These are phyloP conservation scores for Podila epigama DNA, from an alignment of 192 early-diverging fungal genomes.

Conservation along the genomic window DNA sequence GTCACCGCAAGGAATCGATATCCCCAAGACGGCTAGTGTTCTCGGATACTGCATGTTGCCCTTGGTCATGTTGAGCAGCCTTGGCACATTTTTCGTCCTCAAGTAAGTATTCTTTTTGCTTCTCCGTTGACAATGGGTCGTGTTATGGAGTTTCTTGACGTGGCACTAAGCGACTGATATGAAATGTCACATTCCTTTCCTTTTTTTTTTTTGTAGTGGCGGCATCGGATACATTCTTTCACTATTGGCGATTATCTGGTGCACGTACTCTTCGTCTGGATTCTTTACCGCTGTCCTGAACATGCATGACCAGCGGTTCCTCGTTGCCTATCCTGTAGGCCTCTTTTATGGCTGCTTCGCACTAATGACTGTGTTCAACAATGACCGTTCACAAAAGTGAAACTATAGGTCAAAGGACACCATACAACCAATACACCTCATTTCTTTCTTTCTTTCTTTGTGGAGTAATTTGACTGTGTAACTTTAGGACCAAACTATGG, in stretches of 20 bases:
- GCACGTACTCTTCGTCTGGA: slow-evolving; percentile 90
- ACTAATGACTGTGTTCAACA: slow-evolving; percentile 84
- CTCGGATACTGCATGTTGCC: slow-evolving; percentile 97
- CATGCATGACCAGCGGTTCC: slow-evolving; percentile 91
- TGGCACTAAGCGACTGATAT: neutral
- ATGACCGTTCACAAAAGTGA: neutral
- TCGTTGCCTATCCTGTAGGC: slow-evolving; percentile 94
- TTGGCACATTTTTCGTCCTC: slow-evolving; percentile 73
- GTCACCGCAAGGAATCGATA: slow-evolving; percentile 88
- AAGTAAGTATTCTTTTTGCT: slow-evolving; percentile 55
- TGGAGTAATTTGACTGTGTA: too few species aligned
- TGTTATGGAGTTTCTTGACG: neutral
- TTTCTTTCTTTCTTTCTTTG: neutral
- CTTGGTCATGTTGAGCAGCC: slow-evolving; percentile 87
- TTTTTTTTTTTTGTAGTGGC: slow-evolving; percentile 47
- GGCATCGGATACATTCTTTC: slow-evolving; percentile 69
- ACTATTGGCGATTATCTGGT: slow-evolving; percentile 85
- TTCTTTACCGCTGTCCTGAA: slow-evolving; percentile 94
- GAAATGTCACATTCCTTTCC: neutral
- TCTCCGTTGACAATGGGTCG: neutral
- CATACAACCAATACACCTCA: too few species aligned
- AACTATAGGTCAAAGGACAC: too few species aligned
- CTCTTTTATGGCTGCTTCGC: slow-evolving; percentile 96
- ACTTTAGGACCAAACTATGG: too few species aligned
- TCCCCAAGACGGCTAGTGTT: slow-evolving; percentile 89